Conservation (phyloP, 2,329 filamentous ascomycete genomes). For the Monascus ruber region DNA sequence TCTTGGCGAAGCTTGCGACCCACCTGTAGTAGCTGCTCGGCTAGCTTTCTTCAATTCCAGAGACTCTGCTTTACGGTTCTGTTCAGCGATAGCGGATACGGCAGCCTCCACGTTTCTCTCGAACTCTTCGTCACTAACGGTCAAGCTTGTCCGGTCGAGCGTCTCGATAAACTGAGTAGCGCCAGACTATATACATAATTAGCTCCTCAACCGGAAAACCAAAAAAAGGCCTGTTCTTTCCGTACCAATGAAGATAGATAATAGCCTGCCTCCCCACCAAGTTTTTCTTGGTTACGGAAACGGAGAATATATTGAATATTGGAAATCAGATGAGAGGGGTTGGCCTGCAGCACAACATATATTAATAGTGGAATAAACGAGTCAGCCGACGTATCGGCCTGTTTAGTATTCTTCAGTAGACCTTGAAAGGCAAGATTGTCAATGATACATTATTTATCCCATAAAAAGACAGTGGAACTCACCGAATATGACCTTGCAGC, state of each 20-base stretch:
- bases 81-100: constrained; percentile 89
- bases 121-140: constrained; percentile 89
- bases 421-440: constrained; percentile 37
- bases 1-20: constrained; percentile 47
- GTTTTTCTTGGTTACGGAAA: constrained; percentile 94
- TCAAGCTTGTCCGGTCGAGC: constrained; percentile 84
- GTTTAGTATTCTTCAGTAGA: constrained; percentile 79
- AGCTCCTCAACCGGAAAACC: background rate
- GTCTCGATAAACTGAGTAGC: constrained; percentile 95
- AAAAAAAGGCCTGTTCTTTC: constrained; percentile 1
- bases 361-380: constrained; percentile 92
- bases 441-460: constrained; percentile 5
- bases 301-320: constrained; percentile 97
- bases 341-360: constrained; percentile 87
- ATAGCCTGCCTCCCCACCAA: constrained; percentile 94
- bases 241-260: constrained; percentile 84
- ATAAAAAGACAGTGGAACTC: constrained; percentile 14
- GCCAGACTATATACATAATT: constrained; percentile 37
- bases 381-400: constrained; percentile 80
- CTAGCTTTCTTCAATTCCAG: constrained; percentile 32
- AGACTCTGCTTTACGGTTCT: constrained; percentile 55
- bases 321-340: constrained; percentile 88
- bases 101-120: constrained; percentile 93
- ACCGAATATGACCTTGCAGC: constrained; percentile 99
- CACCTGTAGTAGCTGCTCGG: constrained; percentile 32